These are phyloP conservation scores for Mucor ambiguus DNA, from an alignment of 371 early-diverging fungal species.

Conservation along the genomic window DNA sequence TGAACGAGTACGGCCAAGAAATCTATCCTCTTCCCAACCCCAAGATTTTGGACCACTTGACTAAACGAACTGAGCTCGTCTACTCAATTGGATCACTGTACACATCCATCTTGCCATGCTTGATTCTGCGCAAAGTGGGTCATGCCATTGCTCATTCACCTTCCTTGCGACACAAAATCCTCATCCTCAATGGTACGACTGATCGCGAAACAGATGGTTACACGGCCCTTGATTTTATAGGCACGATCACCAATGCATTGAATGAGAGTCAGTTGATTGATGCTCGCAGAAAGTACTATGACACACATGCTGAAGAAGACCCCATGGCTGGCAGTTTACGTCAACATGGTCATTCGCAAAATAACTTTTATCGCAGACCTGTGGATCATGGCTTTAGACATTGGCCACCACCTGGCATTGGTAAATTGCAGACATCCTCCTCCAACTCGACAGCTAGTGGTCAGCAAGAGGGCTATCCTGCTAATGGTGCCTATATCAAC, in stretches of 20 bases:
- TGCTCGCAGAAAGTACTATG: conserved; percentile 46
- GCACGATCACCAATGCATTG: conserved; percentile 67
- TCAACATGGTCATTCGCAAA: conserved; percentile 10
- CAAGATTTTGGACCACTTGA: conserved; percentile 54
- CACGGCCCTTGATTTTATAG: conserved; percentile 72
- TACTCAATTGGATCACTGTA: conserved; percentile 78
- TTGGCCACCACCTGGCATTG: conserved; percentile 33
- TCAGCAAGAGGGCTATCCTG: conserved; percentile 27
- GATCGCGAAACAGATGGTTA: conserved; percentile 75
- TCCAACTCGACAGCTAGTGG: conserved; percentile 6
- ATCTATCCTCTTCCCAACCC: conserved; percentile 70
- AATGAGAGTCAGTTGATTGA: conserved; percentile 60
- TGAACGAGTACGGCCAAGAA: conserved; percentile 72
- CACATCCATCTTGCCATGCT: conserved; percentile 73
- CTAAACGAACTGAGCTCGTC: conserved; percentile 55
- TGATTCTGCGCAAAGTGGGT: conserved; percentile 70
- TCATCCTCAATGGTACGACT: conserved; percentile 69
- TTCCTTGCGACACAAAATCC: conserved; percentile 60
- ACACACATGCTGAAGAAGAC: conserved; percentile 28
- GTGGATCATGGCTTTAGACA: conserved; percentile 36
- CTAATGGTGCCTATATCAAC: conserved; percentile 7
- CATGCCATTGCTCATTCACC: conserved; percentile 60
- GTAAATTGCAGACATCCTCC: not conserved
- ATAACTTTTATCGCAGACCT: conserved; percentile 25
- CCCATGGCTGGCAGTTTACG: conserved; percentile 1